Evolutionary conservation across 2,329 filamentous ascomycete species (phyloP).

Genomic region (Xylaria sp.): DNA sequence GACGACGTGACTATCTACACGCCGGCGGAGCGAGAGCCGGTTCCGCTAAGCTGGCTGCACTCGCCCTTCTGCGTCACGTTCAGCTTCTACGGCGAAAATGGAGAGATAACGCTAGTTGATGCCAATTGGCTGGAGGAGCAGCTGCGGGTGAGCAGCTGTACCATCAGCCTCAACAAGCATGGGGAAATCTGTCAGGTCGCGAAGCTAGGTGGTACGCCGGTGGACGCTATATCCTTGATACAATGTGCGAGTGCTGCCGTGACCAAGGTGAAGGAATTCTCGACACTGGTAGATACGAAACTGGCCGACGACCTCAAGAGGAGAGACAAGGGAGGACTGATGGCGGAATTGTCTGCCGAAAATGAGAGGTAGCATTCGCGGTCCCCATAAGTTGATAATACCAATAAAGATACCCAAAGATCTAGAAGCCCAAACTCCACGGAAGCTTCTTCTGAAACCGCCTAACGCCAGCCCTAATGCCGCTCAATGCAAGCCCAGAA

Average conservation of each 20-base stretch:
- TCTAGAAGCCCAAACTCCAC: conserved; percentile 36
- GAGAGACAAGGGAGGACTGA: conserved; percentile 80
- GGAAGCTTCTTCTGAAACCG: conserved; percentile 32
- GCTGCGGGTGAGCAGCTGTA: conserved; percentile 76
- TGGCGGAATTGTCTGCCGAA: conserved; percentile 82
- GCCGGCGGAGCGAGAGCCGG: conserved; percentile 85
- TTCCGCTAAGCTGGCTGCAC: conserved; percentile 90
- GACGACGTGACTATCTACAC: conserved; percentile 87
- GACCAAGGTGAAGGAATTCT: conserved; percentile 83
- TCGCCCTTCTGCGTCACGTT: conserved; percentile 93
- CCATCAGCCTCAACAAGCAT: conserved; percentile 87
- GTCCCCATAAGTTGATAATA: conserved; percentile 32
- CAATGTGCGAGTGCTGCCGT: conserved; percentile 80
- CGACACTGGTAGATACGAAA: conserved; percentile 75
- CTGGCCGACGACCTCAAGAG: conserved; percentile 82
- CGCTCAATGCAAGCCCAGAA: conserved; percentile 45
- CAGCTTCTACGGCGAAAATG: conserved; percentile 80
- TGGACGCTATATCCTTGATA: conserved; percentile 82
- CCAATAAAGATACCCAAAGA: conserved; percentile 53
- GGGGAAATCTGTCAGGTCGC: conserved; percentile 92
- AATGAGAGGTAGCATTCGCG: conserved; percentile 75
- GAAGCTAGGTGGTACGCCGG: conserved; percentile 85
- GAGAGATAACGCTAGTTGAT: conserved; percentile 77
- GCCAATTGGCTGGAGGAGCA: conserved; percentile 80
- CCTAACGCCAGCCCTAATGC: conserved; percentile 45